Evolutionary conservation across 2,329 filamentous ascomycete species (phyloP), one percentile per base, ranked within the genome.

Genomic region (Botrytis sinoallii): DNA sequence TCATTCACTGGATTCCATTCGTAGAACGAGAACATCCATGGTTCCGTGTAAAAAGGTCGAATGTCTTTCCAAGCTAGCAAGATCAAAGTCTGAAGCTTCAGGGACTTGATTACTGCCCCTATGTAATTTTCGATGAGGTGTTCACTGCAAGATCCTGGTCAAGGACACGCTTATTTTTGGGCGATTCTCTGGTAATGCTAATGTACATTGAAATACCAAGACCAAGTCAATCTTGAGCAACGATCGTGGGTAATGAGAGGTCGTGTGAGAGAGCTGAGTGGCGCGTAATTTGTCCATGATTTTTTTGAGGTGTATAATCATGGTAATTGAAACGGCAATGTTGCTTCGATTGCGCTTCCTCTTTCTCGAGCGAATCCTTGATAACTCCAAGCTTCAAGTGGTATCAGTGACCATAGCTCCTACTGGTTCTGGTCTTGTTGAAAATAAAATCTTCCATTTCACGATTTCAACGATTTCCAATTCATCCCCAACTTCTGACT

Each of bases 381-480:
- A n/a, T 46, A 29, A 22, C n/a, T 61, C 16, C n/a, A 7, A 61
- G 5, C 6, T n/a, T 70, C 68, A 60, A n/a, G 35, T 70, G 8
- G 48, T 57, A 29, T 59, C 35, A 64, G 57, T 35, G 10, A 71
- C 67, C 38, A 64, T 25, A 29, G 79, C 77, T 20, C 90, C 89
- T 72, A 97, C 92, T 64, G 95, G 95, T 83, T 98, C 95, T 8
- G 95, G 95, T 65, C 95, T 87, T 75, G 88, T 88, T 29, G 91
- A 91, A 83, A 98, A 98, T 64, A 97, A 84, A 77, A 98, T 85
- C 85, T 97, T 98, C 81, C 92, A 92, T 84, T 91, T 92, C 76
- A 98, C 87, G 78, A 98, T 89, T 82, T 98, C 95, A 70, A 94
- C 90, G 76, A 98, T 88, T 84, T 98, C 94, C 70, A 98, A 81